Evolutionary conservation across 805 yeast species (phyloP), one percentile per base, ranked within the genome.

Genomic region (Candida arabinofermentans): DNA sequence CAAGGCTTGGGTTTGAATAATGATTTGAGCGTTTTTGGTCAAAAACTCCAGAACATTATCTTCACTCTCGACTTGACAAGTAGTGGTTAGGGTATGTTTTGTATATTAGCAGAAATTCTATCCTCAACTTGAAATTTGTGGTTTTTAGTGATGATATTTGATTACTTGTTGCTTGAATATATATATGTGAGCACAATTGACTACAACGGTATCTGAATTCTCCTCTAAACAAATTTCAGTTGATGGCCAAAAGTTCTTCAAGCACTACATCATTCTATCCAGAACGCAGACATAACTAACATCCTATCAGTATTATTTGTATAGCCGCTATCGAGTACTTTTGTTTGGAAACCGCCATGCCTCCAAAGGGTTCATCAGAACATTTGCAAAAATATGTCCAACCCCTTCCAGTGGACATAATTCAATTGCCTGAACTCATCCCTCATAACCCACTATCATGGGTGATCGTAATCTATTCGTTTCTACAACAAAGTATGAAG

Each of bases 401-500:
- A 24, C 75, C 78, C 12, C 54, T 74, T 27, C 79, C 79, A 10
- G 43, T 74, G 17, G 63, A 49, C 24, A 41, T 49, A n/a, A 39
- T 53, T 27, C 56, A 60, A 12, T 48, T 72, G 22, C 76, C 77
- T 2, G 55, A 51, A n/a, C 39, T 69, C 21, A 62, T 57, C 38
- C 70, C 70, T 8, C 72, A 69, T 49, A 72, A 71, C 43, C 78
- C 78, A 10, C 26, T 72, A 3, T 71, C 77, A 12, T 74, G 77
- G 77, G 27, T 59, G 1, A 53, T 58, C 41, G 64, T 61, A 37
- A 54, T 53, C 7, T 56, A 47, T 27, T 63, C 59, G 31, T 56
- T 62, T 37, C 5, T 61, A 7, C 40, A 37, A 24, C 54, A 47
- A 24, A 22, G 39, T 5, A 27, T 41, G 7, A 29, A 35, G 7